Conservation (phyloP, 331 rosid species). For the Acacia concinna region DNA sequence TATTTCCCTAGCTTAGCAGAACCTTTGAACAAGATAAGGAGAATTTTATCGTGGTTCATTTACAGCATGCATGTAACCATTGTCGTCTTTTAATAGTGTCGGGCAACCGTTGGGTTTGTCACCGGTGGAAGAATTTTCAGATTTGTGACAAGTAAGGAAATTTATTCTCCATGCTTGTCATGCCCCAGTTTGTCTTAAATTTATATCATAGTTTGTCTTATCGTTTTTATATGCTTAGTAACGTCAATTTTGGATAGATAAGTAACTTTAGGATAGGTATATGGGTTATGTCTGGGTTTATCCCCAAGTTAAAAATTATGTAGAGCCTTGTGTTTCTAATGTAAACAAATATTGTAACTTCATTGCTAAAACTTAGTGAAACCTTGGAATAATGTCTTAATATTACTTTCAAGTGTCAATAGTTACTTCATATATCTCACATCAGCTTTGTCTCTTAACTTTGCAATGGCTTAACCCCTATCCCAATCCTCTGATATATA, state of each 20-base stretch:
- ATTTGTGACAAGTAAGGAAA: constrained; percentile 85
- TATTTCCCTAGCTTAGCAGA: constrained; percentile 84
- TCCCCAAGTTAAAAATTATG: too few species aligned
- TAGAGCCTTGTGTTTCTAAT: not conserved
- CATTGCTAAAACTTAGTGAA: not conserved
- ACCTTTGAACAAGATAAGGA: too few species aligned
- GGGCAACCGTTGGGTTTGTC: constrained; percentile 87
- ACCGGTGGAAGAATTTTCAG: constrained; percentile 89
- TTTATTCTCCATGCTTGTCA: constrained; percentile 9
- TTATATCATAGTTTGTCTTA: too few species aligned
- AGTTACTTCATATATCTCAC: not conserved
- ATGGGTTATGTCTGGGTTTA: not conserved
- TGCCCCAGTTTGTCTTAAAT: not conserved
- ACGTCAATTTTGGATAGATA: not conserved
- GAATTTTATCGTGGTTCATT: constrained; percentile 96
- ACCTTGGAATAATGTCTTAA: not conserved
- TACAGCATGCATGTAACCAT: constrained; percentile 81
- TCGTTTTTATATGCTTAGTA: not conserved
- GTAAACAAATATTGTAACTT: not conserved
- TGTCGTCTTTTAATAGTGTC: constrained; percentile 90
- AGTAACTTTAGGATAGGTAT: not conserved
- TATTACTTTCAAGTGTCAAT: not conserved
- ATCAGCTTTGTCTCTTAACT: not conserved
- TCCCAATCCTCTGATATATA: not conserved
- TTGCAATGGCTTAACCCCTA: not conserved